These are phyloP conservation scores for Evernia prunastri DNA, from an alignment of 495 filamentous ascomycete species.

Conservation along the genomic window DNA sequence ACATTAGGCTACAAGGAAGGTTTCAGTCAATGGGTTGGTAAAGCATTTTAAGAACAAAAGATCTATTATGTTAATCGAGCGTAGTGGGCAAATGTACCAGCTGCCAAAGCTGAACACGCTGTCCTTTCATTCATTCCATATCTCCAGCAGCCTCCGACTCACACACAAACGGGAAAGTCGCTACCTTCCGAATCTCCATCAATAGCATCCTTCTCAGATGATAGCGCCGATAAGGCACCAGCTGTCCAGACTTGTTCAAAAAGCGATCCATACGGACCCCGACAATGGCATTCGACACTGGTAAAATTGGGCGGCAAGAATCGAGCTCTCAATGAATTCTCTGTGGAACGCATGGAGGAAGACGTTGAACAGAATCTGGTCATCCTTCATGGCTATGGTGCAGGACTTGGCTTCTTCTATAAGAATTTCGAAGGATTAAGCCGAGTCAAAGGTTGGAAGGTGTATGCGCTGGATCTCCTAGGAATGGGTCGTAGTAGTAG, in stretches of 20 bases:
- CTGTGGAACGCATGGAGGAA: constrained; percentile 76
- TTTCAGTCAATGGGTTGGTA: constrained; percentile 76
- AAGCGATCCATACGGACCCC: constrained; percentile 77
- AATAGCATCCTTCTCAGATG: constrained; percentile 32
- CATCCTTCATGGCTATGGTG: constrained; percentile 95
- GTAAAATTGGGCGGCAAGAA: constrained; percentile 79
- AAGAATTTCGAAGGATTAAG: constrained; percentile 89
- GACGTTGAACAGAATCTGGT: constrained; percentile 76
- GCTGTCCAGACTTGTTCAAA: constrained; percentile 47
- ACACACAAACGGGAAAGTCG: constrained; percentile 57
- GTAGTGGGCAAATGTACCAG: constrained; percentile 76
- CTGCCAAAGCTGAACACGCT: constrained; percentile 80
- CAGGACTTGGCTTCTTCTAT: constrained; percentile 94
- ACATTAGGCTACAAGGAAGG: constrained; percentile 88
- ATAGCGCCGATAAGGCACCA: constrained; percentile 36
- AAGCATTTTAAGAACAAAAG: background rate
- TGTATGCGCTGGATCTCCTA: constrained; percentile 86
- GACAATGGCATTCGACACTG: constrained; percentile 79
- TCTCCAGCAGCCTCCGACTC: constrained; percentile 66
- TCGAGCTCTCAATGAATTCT: constrained; percentile 87
- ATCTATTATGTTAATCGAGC: constrained; percentile 9
- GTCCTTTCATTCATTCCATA: constrained; percentile 86
- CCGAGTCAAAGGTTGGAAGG: constrained; percentile 71
- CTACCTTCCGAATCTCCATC: constrained; percentile 35
- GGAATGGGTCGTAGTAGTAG: constrained; percentile 89